phyloP scores from a whole-genome alignment of 768 basidiomycete genomes.

The Termitomyces titanicus region DNA sequence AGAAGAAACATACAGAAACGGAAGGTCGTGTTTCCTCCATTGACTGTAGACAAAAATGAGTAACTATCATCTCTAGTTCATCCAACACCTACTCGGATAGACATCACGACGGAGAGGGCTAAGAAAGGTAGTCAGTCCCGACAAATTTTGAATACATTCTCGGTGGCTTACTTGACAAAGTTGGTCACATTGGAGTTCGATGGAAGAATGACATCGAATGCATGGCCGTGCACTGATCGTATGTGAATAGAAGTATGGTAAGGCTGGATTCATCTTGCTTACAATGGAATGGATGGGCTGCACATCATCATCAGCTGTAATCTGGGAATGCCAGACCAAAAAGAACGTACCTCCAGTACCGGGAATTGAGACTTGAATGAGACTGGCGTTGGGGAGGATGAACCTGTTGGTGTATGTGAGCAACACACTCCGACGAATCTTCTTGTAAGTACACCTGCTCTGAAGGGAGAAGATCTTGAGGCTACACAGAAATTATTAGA shows the following conservation, averaged over 20 bases:
- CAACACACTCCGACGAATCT: background rate
- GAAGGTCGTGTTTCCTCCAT: conserved; percentile 34
- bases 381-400: conserved; percentile 15
- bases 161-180: conserved; percentile 22
- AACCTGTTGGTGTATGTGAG: background rate
- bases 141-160: background rate
- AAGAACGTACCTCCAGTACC: conserved; percentile 29
- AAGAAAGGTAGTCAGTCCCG: background rate
- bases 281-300: conserved; percentile 30
- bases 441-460: conserved; percentile 16
- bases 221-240: conserved; percentile 26
- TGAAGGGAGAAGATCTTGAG: conserved; percentile 44
- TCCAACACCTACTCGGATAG: conserved; percentile 17
- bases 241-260: background rate
- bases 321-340: background rate
- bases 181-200: conserved; percentile 21
- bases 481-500: conserved; percentile 14
- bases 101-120: conserved; percentile 25
- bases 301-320: background rate
- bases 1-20: conserved; percentile 25
- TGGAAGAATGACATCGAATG: conserved; percentile 25
- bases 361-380: conserved; percentile 20
- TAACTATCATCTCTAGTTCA: too few species aligned
- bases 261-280: background rate
- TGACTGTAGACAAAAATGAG: conserved; percentile 18